phyloP scores from a whole-genome alignment of 2,329 filamentous ascomycete species.

The Colletotrichum salicis region DNA sequence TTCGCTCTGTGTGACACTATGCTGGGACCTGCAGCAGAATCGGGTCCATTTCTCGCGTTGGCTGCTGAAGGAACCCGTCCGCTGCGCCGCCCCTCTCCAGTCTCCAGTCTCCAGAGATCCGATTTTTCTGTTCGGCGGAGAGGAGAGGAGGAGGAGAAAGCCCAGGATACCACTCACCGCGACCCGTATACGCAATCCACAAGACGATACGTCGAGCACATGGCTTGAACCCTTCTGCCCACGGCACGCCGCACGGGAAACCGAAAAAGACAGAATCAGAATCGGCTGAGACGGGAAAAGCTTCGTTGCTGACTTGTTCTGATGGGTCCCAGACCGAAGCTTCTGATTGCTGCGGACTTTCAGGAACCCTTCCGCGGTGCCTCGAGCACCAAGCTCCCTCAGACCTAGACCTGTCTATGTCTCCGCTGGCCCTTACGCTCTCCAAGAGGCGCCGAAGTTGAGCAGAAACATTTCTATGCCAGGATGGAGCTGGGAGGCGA shows the following conservation, averaged over 20 bases:
- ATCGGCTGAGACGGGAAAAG: conserved; percentile 23
- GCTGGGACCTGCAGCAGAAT: conserved; percentile 33
- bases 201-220: not conserved
- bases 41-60: conserved; percentile 28
- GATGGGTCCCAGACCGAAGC: conserved; percentile 24
- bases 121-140: conserved; percentile 22
- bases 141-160: conserved; percentile 2
- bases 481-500: conserved; percentile 24
- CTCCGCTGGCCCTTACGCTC: not conserved
- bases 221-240: not conserved
- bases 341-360: conserved; percentile 34
- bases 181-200: not conserved
- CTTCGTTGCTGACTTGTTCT: conserved; percentile 30
- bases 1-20: conserved; percentile 31
- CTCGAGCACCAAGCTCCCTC: conserved; percentile 26
- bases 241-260: not conserved
- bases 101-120: conserved; percentile 13
- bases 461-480: conserved; percentile 28
- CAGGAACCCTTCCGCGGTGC: conserved; percentile 34
- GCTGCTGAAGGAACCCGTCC: conserved; percentile 32
- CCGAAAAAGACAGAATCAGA: conserved; percentile 1
- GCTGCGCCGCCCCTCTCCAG: conserved; percentile 26
- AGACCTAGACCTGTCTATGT: conserved; percentile 29
- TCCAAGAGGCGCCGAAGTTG: conserved; percentile 19
- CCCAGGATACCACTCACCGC: not conserved